Evolutionary conservation across 2,329 filamentous ascomycete genomes (phyloP).

Genomic region (Microdochium paspali): DNA sequence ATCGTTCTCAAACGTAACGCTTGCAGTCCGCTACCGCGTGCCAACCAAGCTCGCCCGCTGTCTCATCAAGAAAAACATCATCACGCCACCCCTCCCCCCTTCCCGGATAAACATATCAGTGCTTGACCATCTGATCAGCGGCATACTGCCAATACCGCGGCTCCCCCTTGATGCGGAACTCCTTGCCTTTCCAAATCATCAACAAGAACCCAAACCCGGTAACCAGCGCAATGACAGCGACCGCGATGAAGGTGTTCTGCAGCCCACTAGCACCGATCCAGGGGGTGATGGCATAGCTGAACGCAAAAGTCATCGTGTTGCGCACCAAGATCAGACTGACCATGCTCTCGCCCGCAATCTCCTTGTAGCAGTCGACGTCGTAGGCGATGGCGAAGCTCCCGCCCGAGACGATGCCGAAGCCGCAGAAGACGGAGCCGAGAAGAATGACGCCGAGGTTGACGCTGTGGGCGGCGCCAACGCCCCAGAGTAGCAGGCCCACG

Average conservation of each 20-base stretch:
- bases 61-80: no score
- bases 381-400: constrained; percentile 28
- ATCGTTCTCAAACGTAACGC: no score
- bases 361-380: constrained; percentile 28
- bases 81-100: no score
- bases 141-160: neutral
- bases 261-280: constrained; percentile 20
- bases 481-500: constrained; percentile 34
- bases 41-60: no score
- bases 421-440: constrained; percentile 28
- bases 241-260: constrained; percentile 22
- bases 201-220: constrained; percentile 15
- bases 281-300: constrained; percentile 23
- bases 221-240: constrained; percentile 17
- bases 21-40: no score
- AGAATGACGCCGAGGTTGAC: constrained; percentile 31
- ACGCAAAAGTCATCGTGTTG: constrained; percentile 15
- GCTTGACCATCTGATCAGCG: neutral
- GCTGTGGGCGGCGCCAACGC: constrained; percentile 31
- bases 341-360: constrained; percentile 12
- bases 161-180: constrained; percentile 4
- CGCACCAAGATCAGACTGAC: constrained; percentile 15
- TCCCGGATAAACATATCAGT: neutral
- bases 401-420: constrained; percentile 26
- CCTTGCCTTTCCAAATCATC: constrained; percentile 20